phyloP scores from a whole-genome alignment of 441 rosid species.

The Adansonia madagascariensis region DNA sequence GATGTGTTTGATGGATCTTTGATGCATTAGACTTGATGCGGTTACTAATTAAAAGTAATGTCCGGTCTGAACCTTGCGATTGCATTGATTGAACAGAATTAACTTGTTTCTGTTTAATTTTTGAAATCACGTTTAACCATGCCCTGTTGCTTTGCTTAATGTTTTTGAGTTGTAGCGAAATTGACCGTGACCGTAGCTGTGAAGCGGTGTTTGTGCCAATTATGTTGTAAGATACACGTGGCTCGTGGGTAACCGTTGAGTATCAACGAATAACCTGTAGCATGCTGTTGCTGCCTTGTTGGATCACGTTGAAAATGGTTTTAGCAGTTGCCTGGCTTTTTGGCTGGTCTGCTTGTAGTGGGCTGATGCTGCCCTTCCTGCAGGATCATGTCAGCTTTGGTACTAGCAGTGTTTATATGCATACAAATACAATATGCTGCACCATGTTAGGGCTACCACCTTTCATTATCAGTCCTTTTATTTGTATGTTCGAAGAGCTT shows the following conservation, averaged over 20 bases:
- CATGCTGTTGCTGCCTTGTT: constrained; percentile 48
- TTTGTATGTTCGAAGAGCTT: constrained; percentile 29
- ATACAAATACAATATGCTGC: neutral
- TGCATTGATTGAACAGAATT: constrained; percentile 38
- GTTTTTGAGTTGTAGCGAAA: constrained; percentile 51
- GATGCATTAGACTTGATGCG: constrained; percentile 30
- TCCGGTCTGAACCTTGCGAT: constrained; percentile 42
- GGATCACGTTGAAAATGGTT: constrained; percentile 28
- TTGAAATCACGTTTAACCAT: constrained; percentile 29
- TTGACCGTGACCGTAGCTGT: constrained; percentile 55
- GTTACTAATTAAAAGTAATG: constrained; percentile 34
- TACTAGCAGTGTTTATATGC: neutral
- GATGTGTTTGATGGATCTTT: constrained; percentile 47
- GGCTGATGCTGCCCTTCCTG: constrained; percentile 14
- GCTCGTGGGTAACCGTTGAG: constrained; percentile 40
- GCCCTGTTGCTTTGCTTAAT: constrained; percentile 41
- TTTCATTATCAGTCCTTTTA: constrained; percentile 26
- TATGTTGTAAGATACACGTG: constrained; percentile 42
- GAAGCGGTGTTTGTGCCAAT: constrained; percentile 54
- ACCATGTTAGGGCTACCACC: neutral
- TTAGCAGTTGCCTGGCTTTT: constrained; percentile 28
- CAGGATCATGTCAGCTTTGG: neutral
- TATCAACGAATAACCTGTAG: constrained; percentile 38
- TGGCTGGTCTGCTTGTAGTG: constrained; percentile 21
- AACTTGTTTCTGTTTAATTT: constrained; percentile 41